These are phyloP conservation scores for Triticum turgidum DNA, from an alignment of 176 grass and related monocot species.

Conservation along the genomic window DNA sequence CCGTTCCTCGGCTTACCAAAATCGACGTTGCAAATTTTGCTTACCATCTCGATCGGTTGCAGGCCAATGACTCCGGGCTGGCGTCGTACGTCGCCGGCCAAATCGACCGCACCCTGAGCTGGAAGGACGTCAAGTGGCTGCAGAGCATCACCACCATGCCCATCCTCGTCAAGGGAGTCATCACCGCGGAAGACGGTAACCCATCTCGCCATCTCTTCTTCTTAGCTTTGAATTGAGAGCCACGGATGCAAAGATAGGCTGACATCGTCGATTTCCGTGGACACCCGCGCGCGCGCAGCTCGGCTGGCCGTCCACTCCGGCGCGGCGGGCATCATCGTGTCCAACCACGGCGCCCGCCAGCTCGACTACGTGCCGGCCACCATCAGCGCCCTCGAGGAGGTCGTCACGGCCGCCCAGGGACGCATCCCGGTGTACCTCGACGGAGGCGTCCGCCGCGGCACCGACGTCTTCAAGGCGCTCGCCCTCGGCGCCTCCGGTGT, in stretches of 20 bases:
- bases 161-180: constrained; percentile 83
- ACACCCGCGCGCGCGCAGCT: constrained; percentile 34
- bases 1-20: too few species aligned
- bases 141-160: constrained; percentile 89
- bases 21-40: background rate
- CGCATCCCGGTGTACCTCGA: constrained; percentile 78
- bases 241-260: background rate
- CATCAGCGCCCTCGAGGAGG: constrained; percentile 77
- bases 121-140: constrained; percentile 98
- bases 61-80: constrained; percentile 75
- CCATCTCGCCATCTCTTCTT: background rate
- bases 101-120: constrained; percentile 78
- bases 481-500: constrained; percentile 77
- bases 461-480: constrained; percentile 92
- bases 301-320: constrained; percentile 75
- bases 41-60: background rate
- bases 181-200: constrained; percentile 85
- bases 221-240: background rate
- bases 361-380: constrained; percentile 91
- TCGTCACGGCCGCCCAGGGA: constrained; percentile 67
- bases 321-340: constrained; percentile 88
- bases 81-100: constrained; percentile 85
- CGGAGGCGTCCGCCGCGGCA: constrained; percentile 80
- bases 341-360: constrained; percentile 88
- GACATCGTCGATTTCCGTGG: background rate